Evolutionary conservation across 2,329 filamentous ascomycete genomes (phyloP).

Genomic region (Neurospora crassa): DNA sequence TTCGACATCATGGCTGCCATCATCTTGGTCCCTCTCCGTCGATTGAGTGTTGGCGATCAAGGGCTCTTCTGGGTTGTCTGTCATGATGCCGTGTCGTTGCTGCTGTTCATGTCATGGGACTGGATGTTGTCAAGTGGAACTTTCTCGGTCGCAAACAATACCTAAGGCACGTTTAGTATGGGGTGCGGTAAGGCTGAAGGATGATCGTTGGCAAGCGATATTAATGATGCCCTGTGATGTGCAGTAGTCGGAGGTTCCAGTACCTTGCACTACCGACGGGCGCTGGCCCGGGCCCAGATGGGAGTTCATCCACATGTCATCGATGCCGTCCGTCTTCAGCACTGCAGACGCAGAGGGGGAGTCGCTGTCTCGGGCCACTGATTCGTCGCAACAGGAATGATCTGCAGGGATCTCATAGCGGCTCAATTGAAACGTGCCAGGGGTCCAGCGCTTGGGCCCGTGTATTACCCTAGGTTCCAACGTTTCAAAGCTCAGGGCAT

Average conservation of each 20-base stretch:
- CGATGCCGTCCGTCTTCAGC: constrained; percentile 3
- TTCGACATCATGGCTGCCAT: background rate
- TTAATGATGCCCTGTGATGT: background rate
- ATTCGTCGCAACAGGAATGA: background rate
- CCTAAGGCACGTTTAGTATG: background rate
- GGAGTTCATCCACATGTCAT: background rate
- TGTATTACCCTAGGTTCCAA: constrained; percentile 12
- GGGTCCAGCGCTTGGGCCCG: constrained; percentile 14
- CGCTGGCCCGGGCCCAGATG: background rate
- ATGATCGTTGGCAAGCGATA: background rate
- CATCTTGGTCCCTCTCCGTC: background rate
- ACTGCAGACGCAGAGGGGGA: background rate
- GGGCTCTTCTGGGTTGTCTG: constrained; percentile 16
- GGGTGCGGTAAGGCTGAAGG: background rate
- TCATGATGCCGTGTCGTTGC: constrained; percentile 3
- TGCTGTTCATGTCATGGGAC: background rate
- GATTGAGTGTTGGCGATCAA: constrained; percentile 11
- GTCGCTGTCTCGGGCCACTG: background rate
- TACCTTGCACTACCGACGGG: background rate
- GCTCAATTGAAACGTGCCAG: constrained; percentile 16
- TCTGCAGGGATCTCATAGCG: background rate
- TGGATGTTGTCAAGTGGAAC: background rate
- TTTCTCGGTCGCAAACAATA: background rate
- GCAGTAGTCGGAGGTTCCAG: background rate
- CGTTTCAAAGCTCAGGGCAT: constrained; percentile 14